Percentiles rank a stretch among this genome's conserved stretches.
Evolutionary conservation across 1,284 basidiomycete genomes (phyloP).

Genomic region (Leccinum fuscescens): DNA sequence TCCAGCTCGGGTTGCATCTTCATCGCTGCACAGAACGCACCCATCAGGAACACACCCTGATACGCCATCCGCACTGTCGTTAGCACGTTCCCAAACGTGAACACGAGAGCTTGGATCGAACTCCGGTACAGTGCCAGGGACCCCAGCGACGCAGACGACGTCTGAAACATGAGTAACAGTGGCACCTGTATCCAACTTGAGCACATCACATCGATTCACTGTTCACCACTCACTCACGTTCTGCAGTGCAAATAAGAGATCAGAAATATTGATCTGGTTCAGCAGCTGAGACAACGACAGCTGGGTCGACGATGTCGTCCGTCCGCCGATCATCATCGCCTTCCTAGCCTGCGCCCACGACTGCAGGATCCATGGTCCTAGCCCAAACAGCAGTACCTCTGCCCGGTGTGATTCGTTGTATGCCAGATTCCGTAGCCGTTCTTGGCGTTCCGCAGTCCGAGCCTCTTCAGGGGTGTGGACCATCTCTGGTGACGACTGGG

Average conservation of each 20-base stretch:
- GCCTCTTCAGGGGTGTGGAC: constrained; percentile 51
- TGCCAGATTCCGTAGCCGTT: constrained; percentile 68
- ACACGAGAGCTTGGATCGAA: constrained; percentile 69
- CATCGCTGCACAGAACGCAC: constrained; percentile 74
- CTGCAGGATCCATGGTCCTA: constrained; percentile 77
- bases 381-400: constrained; percentile 76
- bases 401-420: constrained; percentile 68
- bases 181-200: constrained; percentile 51
- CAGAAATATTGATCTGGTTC: constrained; percentile 58
- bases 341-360: constrained; percentile 68
- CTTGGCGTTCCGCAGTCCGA: constrained; percentile 63
- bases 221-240: constrained; percentile 47
- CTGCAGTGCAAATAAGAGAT: constrained; percentile 61
- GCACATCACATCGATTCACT: neutral
- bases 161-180: constrained; percentile 65
- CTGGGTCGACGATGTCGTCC: constrained; percentile 39
- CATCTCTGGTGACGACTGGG: constrained; percentile 43
- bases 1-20: constrained; percentile 65
- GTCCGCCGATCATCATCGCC: constrained; percentile 55
- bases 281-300: constrained; percentile 42
- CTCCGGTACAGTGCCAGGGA: constrained; percentile 74
- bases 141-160: constrained; percentile 71
- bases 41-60: constrained; percentile 79
- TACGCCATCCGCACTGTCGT: constrained; percentile 67
- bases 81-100: constrained; percentile 57